These are phyloP conservation scores for Immersiporthe knoxdaviesiana DNA, from an alignment of 2,329 filamentous ascomycete species.

Conservation along the genomic window DNA sequence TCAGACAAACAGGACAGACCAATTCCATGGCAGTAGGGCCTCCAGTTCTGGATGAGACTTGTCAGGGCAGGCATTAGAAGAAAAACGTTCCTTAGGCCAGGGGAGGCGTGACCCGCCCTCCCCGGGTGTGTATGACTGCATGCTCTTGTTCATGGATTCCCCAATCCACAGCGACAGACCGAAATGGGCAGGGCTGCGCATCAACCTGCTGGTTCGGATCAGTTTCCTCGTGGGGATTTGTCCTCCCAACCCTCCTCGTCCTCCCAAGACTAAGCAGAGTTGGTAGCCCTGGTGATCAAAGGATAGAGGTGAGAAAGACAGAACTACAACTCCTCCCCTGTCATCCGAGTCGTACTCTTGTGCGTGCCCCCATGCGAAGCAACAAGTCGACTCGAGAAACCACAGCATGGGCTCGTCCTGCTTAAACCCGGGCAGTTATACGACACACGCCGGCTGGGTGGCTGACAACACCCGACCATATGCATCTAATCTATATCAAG, in stretches of 20 bases:
- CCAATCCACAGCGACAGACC: background rate
- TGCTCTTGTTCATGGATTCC: background rate
- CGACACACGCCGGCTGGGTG: background rate
- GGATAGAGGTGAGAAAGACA: background rate
- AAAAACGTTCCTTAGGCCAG: background rate
- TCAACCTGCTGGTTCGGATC: background rate
- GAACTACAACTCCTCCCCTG: background rate
- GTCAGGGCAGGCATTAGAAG: no score
- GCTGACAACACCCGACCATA: no score
- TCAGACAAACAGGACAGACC: background rate
- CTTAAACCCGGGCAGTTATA: background rate
- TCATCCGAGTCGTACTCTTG: background rate
- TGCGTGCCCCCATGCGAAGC: background rate
- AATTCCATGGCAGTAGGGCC: background rate
- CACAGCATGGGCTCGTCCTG: background rate
- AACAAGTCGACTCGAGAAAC: background rate
- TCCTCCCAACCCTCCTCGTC: background rate
- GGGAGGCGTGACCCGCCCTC: background rate
- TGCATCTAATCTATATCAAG: background rate
- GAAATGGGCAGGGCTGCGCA: background rate
- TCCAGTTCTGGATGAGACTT: background rate
- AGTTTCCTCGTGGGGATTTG: background rate
- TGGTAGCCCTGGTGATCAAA: background rate
- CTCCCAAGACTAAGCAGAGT: background rate
- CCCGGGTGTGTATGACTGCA: conserved; percentile 4